Evolutionary conservation across 1,284 basidiomycete genomes (phyloP).

Genomic region (Hymenochaete sp.): DNA sequence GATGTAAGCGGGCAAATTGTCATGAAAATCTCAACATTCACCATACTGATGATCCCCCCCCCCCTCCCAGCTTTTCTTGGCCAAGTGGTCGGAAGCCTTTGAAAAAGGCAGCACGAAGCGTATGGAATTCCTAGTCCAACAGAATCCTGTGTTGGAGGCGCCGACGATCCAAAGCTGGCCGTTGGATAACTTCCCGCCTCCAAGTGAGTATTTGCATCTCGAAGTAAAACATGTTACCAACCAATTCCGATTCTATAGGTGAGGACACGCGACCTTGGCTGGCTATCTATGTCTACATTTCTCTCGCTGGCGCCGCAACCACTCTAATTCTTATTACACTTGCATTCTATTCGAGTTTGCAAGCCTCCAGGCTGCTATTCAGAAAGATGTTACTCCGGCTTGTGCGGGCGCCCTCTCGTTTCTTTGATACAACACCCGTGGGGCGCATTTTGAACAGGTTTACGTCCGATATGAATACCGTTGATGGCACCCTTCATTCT

Average conservation of each 20-base stretch:
- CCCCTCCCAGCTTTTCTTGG: conserved; percentile 44
- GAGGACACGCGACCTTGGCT: conserved; percentile 57
- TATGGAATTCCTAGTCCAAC: conserved; percentile 2
- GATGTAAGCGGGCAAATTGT: conserved; percentile 35
- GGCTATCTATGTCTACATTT: conserved; percentile 56
- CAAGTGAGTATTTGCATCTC: too few relatives aligned
- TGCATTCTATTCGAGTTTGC: conserved; percentile 61
- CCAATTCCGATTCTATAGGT: too few relatives aligned
- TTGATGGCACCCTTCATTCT: conserved; percentile 53
- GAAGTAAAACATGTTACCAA: too few relatives aligned
- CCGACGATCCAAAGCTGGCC: conserved; percentile 24
- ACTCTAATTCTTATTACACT: conserved; percentile 48
- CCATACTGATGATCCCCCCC: conserved; percentile 3
- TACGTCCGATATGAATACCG: conserved; percentile 69
- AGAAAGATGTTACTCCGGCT: conserved; percentile 43
- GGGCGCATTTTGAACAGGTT: conserved; percentile 74
- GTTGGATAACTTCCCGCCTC: conserved; percentile 41
- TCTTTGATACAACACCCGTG: conserved; percentile 63
- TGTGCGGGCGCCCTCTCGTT: conserved; percentile 52
- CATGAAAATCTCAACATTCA: conserved; percentile 1
- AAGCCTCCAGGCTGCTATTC: conserved; percentile 55
- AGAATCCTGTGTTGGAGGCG: conserved; percentile 27
- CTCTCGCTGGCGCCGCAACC: conserved; percentile 43
- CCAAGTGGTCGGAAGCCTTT: conserved; percentile 58
- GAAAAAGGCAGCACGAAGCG: conserved; percentile 27